Evolutionary conservation across 2,329 filamentous ascomycete species (phyloP), one percentile per base, ranked within the genome.

Genomic region (Triangularia setosa): DNA sequence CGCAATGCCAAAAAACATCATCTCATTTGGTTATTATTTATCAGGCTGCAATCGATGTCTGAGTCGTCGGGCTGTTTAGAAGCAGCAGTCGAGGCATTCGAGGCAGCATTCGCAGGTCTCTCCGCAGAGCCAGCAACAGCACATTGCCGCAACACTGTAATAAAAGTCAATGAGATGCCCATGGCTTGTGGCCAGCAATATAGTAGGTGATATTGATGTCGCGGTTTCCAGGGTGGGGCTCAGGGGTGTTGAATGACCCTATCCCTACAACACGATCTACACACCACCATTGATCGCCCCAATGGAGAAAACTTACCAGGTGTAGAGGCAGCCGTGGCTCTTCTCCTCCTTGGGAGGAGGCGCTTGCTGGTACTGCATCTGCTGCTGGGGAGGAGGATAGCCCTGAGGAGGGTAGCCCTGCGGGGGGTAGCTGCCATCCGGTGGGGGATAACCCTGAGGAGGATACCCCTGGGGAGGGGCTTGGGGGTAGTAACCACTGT

Each of bases 111-210:
- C 77, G 72, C 78, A 79, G 3, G 77, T 75, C 68, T 80, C 77
- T 3, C 78, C 78, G 65, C 78, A 80, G 58, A 80, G 71, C 76
- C 77, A 80, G 65, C 78, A 80, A 71, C 78, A 80, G 73, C 78
- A 80, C 64, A 80, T 68, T 23, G 78, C 75, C 58, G 78, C 78
- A 25, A 80, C 64, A 68, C 77, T 79, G 54, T 24, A 55, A 40
- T 58, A 28, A 40, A 4, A 35, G 8, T 7, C 16, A 44, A 52
- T 52, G 11, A 33, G 6, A 52, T 56, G 35, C n/a, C 12, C 11
- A 14, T 24, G 54, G 21, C 6, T 11, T 33, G 2, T 1, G 9
- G 30, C 3, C 11, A 9, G 30, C n/a, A n/a, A n/a, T n/a, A 33
- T 4, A 12, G 12, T 9, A 3, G 30, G 30, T 33, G 27, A 7